Conservation (phyloP, 139 green algal genomes). For the Closterium sp. region DNA sequence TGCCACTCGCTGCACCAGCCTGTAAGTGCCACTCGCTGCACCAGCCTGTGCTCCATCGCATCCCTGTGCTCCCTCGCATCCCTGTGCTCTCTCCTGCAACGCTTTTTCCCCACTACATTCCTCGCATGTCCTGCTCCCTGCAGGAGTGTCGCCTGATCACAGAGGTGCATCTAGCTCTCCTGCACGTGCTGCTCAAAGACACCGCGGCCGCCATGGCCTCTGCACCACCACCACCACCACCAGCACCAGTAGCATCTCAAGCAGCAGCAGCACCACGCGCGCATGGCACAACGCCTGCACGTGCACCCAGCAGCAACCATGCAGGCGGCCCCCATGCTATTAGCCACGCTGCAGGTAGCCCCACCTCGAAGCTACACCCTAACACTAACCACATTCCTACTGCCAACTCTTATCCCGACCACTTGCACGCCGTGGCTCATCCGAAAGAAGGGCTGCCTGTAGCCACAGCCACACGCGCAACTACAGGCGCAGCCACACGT, state of each 20-base stretch:
- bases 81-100: neutral
- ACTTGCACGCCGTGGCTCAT: neutral
- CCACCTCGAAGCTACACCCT: neutral
- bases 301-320: no score
- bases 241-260: no score
- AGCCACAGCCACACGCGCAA: neutral
- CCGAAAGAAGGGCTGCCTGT: neutral
- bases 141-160: constrained; percentile 58
- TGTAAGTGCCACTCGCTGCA: neutral
- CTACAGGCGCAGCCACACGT: no score
- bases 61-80: neutral
- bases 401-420: neutral
- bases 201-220: constrained; percentile 39
- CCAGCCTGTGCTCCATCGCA: neutral
- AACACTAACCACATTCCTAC: neutral
- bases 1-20: neutral
- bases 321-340: neutral
- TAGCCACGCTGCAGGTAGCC: no score
- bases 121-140: constrained; percentile 8
- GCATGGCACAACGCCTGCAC: no score
- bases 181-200: constrained; percentile 63
- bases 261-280: neutral
- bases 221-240: constrained; percentile 5
- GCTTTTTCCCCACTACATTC: neutral
- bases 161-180: constrained; percentile 66